Evolutionary conservation across 345 rosid genomes (phyloP).

Genomic region (Salix brachista): DNA sequence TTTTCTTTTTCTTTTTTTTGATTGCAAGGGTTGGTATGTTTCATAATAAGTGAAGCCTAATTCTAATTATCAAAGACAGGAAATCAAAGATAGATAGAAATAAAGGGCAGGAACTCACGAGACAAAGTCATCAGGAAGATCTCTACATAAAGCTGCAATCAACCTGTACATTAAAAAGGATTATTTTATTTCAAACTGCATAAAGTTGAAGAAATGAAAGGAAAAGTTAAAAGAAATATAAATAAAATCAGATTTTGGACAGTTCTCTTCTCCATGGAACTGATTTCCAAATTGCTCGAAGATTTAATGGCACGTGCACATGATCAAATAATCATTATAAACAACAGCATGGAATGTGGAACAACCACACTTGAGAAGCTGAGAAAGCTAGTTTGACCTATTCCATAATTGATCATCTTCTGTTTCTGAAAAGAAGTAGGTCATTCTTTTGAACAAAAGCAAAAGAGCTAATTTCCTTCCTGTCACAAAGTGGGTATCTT

Average conservation of each 20-base stretch:
- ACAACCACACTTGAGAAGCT: neutral
- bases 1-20: too few species aligned
- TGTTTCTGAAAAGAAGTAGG: neutral
- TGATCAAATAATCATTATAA: neutral
- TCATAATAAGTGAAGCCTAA: too few species aligned
- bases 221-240: neutral
- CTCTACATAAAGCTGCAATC: constrained; percentile 82
- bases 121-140: constrained; percentile 64
- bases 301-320: neutral
- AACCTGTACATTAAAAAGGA: constrained; percentile 44
- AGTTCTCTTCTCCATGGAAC: neutral
- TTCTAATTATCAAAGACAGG: neutral
- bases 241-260: too few species aligned
- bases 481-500: neutral
- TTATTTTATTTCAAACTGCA: neutral
- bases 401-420: neutral
- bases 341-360: neutral
- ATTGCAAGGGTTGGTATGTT: too few species aligned
- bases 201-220: neutral
- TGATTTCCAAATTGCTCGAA: neutral
- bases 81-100: neutral
- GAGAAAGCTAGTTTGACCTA: neutral
- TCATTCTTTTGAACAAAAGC: neutral
- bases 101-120: constrained; percentile 47
- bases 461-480: neutral